Evolutionary conservation across 768 basidiomycete genomes (phyloP).

Genomic region (Lentinula sp.): DNA sequence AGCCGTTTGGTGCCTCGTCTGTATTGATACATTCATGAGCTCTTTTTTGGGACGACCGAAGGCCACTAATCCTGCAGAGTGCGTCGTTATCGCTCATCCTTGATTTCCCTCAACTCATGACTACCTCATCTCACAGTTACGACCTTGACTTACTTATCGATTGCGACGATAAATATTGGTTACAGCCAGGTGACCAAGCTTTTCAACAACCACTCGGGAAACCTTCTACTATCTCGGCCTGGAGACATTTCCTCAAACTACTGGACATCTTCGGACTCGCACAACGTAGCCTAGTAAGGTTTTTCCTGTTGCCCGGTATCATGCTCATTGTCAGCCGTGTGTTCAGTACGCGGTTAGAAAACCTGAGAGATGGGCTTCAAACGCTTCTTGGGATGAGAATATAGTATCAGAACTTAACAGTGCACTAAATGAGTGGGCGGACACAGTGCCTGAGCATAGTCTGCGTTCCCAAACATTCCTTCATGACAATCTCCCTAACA

Average conservation of each 20-base stretch:
- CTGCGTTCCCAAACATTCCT: too few species aligned
- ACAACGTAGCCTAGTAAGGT: slow-evolving; percentile 39
- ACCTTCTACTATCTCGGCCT: slow-evolving; percentile 15
- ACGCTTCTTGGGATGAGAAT: background rate
- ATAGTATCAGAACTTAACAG: background rate
- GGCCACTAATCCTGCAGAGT: slow-evolving; percentile 1
- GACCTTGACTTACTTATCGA: slow-evolving; percentile 49
- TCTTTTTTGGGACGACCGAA: slow-evolving; percentile 43
- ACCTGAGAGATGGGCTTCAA: background rate
- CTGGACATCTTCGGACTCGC: slow-evolving; percentile 41
- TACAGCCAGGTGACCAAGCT: slow-evolving; percentile 25
- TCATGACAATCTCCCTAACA: too few species aligned
- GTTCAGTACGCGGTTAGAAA: background rate
- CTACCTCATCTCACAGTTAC: slow-evolving; percentile 27
- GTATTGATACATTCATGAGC: slow-evolving; percentile 13
- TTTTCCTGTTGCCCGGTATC: background rate
- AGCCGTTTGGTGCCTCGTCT: slow-evolving; percentile 46
- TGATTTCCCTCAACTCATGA: slow-evolving; percentile 21
- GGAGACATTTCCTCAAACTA: slow-evolving; percentile 35
- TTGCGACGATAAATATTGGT: slow-evolving; percentile 58
- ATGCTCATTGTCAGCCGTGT: background rate
- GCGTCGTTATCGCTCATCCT: background rate
- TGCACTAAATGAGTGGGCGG: too few species aligned
- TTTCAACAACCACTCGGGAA: slow-evolving; percentile 42
- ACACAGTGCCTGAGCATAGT: too few species aligned